Base-by-base conservation (phyloP, 306 rosid species). In the Aeschynomene evenia region DNA sequence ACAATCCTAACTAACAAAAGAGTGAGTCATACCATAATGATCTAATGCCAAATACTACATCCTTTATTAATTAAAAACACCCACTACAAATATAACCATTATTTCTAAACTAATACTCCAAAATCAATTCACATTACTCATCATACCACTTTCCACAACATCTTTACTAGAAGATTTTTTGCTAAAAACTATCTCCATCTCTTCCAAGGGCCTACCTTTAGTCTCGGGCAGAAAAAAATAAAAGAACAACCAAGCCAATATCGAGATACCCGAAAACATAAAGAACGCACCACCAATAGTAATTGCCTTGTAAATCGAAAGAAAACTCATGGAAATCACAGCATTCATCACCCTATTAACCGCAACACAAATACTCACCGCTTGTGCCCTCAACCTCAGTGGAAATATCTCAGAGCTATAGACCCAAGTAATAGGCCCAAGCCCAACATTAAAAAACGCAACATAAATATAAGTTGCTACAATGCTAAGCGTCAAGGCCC, bases 371-470 rank as follows among this genome's bases (percentile, higher is more conserved):
- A 90, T 55, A 19, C 96, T 75, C 0, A 60, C 59, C 1, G 97
- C 98, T 18, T 82, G 96, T 2, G 95, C 97, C 28, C 98, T 86
- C 56, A 94, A 60, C 76, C 20, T 85, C 81, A 81, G 12, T 2
- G 98, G 98, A 6, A 87, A 94, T 13, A 90, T 87, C 89, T 94
- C 98, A 0, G 95, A 63, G 23, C 85, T 77, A 40, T 94, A 94
- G 5, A 94, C 95, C 94, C 97, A 90, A 0, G 97, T 83, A 0
- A 90, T 55, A 6, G 98, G 98, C 33, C 82, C 98, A 20, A 94
- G 82, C 20, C 97, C 98, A 70, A 81, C 50, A 0, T 85, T 82
- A 57, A 84, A 90, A 68, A 90, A 87, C 1, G 88, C 95, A 7
- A 94, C 89, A 28, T 13, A 85, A 0, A 52, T 15, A 33, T 90